Evolutionary conservation across 176 grass and related monocot genomes (phyloP), one percentile per base, ranked within the genome.

Genomic region (Microstegium vimineum): DNA sequence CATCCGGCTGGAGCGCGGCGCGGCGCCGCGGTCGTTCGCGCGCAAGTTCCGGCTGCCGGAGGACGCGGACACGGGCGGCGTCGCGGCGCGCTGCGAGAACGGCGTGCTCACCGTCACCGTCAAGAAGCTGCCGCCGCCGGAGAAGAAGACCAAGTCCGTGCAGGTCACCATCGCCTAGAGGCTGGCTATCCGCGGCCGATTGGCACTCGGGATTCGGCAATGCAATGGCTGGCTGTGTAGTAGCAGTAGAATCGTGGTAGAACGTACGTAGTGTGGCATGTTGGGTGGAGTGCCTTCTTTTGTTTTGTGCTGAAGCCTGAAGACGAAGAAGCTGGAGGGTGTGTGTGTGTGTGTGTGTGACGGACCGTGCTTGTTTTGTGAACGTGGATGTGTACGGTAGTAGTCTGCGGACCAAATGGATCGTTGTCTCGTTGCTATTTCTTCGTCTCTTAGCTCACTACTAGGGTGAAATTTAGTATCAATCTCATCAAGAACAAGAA

Each of bases 1-100:
- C 89, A 84, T 98, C 66, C 49, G 82, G 18, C 79, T 95, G 1
- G 89, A 98, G 87, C 72, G 92, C 2, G 81, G 68, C 22, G 80
- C 61, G 13, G 26, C 72, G 15, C 43, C 71, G 61, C 82, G 81
- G 59, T 41, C 63, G 41, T 93, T 93, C 75, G 7, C 13, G 71
- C 85, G 84, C 86, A 94, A 86, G 66, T 92, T 97, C 77, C 79
- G 69, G 5, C 59, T 97, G 7, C 87, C 92, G 6, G 84, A 94
- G 26, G 84, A 92, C 69, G 88, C 88, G 6, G 86, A 91, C 68
- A 8, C 69, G 0, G 80, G 78, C 40, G 81, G 74, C 45, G 72
- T 94, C 76, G 59, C 81, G 1, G 86, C 90, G 25, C 90, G 77
- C 35, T 94, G 86, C 60, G 90, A 94, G 86, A 89, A 89, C 73